Conservation (phyloP, 2,329 filamentous ascomycete genomes). For the Aaosphaeria pasadenensis region DNA sequence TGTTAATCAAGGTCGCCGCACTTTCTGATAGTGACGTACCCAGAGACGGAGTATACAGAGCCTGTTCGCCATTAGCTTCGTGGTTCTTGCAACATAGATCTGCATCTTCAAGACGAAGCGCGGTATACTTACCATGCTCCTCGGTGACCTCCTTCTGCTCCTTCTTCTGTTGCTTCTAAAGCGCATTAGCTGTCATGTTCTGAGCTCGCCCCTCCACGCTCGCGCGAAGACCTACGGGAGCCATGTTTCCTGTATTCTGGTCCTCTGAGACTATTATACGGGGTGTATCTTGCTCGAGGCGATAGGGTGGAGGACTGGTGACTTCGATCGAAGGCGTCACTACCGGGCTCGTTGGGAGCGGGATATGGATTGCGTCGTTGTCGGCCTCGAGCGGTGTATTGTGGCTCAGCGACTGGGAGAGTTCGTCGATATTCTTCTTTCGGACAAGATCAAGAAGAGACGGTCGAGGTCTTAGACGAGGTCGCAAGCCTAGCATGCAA, state of each 20-base stretch:
- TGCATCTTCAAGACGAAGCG: not conserved
- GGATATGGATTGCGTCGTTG: conserved; percentile 27
- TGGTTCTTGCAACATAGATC: no score
- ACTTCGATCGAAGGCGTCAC: conserved; percentile 27
- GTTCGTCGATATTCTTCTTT: conserved; percentile 47
- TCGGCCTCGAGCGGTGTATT: conserved; percentile 23
- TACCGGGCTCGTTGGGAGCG: conserved; percentile 34
- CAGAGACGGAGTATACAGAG: conserved; percentile 69
- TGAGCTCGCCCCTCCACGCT: not conserved
- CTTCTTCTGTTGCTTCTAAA: conserved; percentile 28
- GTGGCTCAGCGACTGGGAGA: conserved; percentile 38
- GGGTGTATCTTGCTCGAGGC: conserved; percentile 12
- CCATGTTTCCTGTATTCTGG: conserved; percentile 27
- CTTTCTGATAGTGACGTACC: conserved; percentile 40
- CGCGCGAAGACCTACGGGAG: conserved; percentile 29
- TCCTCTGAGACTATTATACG: not conserved
- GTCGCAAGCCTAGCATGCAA: conserved; percentile 58
- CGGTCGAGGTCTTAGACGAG: conserved; percentile 57
- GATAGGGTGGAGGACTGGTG: conserved; percentile 23
- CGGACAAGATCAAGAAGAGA: conserved; percentile 62
- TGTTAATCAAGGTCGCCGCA: conserved; percentile 22
- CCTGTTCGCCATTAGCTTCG: conserved; percentile 37
- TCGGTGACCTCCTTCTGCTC: conserved; percentile 20
- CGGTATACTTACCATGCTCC: conserved; percentile 49
- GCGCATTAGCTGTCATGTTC: conserved; percentile 22